Percentiles rank a stretch among this genome's conserved stretches.
Evolutionary conservation across 805 yeast species (phyloP).

Genomic region (Schwanniomyces sp.): DNA sequence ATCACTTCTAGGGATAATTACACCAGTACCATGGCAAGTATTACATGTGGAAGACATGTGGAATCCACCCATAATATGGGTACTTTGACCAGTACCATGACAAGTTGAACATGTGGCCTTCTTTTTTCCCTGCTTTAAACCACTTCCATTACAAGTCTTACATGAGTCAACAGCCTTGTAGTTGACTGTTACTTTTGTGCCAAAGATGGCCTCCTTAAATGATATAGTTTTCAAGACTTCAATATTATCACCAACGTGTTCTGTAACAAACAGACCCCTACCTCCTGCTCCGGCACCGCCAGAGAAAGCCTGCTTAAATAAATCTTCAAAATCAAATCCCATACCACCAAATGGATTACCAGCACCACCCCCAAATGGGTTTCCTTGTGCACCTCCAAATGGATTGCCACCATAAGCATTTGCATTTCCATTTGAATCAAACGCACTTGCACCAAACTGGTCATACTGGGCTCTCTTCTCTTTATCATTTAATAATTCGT

Average conservation of each 20-base stretch:
- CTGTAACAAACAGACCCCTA: slow-evolving; percentile 57
- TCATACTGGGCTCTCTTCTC: slow-evolving; percentile 86
- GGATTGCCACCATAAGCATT: slow-evolving; percentile 46
- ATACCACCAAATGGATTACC: slow-evolving; percentile 58
- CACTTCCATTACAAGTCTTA: slow-evolving; percentile 78
- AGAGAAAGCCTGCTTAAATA: slow-evolving; percentile 51
- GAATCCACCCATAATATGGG: slow-evolving; percentile 89
- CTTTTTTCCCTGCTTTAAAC: slow-evolving; percentile 73
- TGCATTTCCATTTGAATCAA: slow-evolving; percentile 58
- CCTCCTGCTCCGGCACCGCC: slow-evolving; percentile 41
- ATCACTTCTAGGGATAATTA: slow-evolving; percentile 62
- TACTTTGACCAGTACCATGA: slow-evolving; percentile 90
- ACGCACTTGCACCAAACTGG: slow-evolving; percentile 86
- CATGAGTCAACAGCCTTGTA: slow-evolving; percentile 79
- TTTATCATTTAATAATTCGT: slow-evolving; percentile 85
- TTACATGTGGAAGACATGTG: slow-evolving; percentile 94
- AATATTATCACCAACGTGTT: slow-evolving; percentile 85
- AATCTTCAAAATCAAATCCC: slow-evolving; percentile 47
- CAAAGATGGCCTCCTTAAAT: slow-evolving; percentile 87
- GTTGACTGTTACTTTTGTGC: slow-evolving; percentile 62
- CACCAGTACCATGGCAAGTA: slow-evolving; percentile 88
- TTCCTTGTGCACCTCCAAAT: slow-evolving; percentile 39
- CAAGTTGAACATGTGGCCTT: slow-evolving; percentile 82
- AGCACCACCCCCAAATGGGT: slow-evolving; percentile 32
- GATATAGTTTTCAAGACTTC: slow-evolving; percentile 73